Base-by-base conservation (phyloP, 1,284 basidiomycete genomes). In the Singerocomus rubriflavus region DNA sequence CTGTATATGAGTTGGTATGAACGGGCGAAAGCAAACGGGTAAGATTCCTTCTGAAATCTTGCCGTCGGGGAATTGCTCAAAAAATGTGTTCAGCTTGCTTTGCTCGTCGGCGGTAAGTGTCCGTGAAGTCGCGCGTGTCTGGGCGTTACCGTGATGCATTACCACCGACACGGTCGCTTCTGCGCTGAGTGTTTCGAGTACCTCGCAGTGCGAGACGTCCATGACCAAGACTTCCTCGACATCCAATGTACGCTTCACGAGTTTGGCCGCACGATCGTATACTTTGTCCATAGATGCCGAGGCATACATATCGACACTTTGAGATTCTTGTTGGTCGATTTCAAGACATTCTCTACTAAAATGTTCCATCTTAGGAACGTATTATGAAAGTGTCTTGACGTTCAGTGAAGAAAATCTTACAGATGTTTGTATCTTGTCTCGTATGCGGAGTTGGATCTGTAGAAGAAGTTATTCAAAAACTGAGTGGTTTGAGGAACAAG, bases 321-420 rank as follows among this genome's bases (percentile, higher is more conserved):
- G 54, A 30, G 60, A 62, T 9, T 72, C 68, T 52, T 85, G 79
- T 49, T 78, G 83, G 64, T 97, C 93, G 59, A 95, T 90, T 67
- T 97, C 94, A 36, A 98, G 78, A 62, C 93, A 96, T 69, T 98
- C 93, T 43, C 94, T 84, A 44, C 91, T 95, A 65, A 98, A 98
- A 58, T 91, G 82, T 68, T 97, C 94, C 91, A 97, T 97, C 78
- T 89, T 21, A 55, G 13, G 45, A 55, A 33, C 35, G 21, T 46
- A 31, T 54, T 34, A 46, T 13, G 21, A 47, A 11, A 25, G 12
- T 27, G 42, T 33, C 6, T 26, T 34, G 12, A 25, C 39, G 21
- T 38, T n/a, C 44, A 41, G 39, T 42, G 26, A 51, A 25, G 21
- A 21, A 21, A 29, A 27, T 65, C 81, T 59, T 60, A 84, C 86